phyloP scores from a whole-genome alignment of 2,329 filamentous ascomycete genomes.

The Colletotrichum neosansevieriae region DNA sequence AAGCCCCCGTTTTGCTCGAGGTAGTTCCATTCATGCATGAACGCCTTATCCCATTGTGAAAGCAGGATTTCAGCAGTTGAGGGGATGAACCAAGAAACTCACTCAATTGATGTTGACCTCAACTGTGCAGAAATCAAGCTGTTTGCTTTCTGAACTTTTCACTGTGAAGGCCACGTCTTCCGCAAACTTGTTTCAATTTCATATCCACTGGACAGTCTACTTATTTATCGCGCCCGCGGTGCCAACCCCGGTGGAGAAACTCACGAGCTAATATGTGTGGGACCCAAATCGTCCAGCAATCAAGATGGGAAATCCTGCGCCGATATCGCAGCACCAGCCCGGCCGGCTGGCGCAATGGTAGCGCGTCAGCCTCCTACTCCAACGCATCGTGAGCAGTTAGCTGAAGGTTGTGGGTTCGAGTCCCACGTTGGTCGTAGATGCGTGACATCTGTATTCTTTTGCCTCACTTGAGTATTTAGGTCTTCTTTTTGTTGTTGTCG shows the following conservation, averaged over 20 bases:
- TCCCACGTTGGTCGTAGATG: slow-evolving; percentile 33
- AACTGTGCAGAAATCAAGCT: too few species aligned
- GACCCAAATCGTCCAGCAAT: not conserved
- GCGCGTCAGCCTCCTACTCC: slow-evolving; percentile 37
- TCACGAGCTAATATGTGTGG: not conserved
- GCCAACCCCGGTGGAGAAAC: not conserved
- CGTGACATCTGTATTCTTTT: not conserved
- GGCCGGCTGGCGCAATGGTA: slow-evolving; percentile 40
- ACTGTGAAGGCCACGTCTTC: too few species aligned
- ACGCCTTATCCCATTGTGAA: too few species aligned
- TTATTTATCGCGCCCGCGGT: not conserved
- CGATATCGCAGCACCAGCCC: not conserved
- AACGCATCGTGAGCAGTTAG: not conserved
- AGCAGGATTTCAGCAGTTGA: too few species aligned
- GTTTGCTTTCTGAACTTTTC: too few species aligned
- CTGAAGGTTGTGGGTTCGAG: slow-evolving; percentile 41
- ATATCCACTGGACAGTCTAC: too few species aligned
- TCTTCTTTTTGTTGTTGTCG: not conserved
- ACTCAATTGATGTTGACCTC: too few species aligned
- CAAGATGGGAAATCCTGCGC: not conserved
- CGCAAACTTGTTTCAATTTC: too few species aligned
- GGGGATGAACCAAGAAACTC: too few species aligned
- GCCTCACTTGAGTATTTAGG: not conserved
- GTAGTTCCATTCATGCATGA: too few species aligned
- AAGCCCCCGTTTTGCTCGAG: too few species aligned